Percentiles rank a stretch among this genome's conserved stretches.
These are phyloP conservation scores for Tylopilus sp. DNA, from an alignment of 1,284 basidiomycete species.

Conservation along the genomic window DNA sequence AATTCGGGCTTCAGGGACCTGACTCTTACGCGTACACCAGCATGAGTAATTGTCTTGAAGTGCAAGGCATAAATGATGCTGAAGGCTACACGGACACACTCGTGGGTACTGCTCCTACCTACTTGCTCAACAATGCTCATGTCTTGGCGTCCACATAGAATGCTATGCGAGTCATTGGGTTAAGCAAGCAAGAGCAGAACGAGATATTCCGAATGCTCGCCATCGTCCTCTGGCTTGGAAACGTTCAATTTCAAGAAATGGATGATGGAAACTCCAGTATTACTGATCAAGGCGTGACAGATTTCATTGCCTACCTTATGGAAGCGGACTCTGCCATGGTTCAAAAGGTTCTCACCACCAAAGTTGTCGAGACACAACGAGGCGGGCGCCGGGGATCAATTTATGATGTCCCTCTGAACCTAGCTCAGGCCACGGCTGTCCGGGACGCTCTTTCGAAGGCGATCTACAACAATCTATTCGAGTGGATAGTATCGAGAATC, in stretches of 20 bases:
- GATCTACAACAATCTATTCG: slow-evolving; percentile 97
- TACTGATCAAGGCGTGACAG: slow-evolving; percentile 83
- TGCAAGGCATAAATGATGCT: slow-evolving; percentile 86
- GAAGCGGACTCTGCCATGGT: slow-evolving; percentile 77
- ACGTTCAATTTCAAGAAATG: slow-evolving; percentile 84
- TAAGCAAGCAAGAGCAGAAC: slow-evolving; percentile 79
- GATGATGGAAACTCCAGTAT: slow-evolving; percentile 87
- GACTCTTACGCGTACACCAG: slow-evolving; percentile 95
- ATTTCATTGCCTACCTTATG: slow-evolving; percentile 94
- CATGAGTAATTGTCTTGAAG: slow-evolving; percentile 86
- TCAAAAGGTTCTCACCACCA: slow-evolving; percentile 81
- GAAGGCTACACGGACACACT: slow-evolving; percentile 87
- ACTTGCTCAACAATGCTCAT: slow-evolving; percentile 11
- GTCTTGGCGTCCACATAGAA: slow-evolving; percentile 43
- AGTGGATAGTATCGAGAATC: slow-evolving; percentile 97
- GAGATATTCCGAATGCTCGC: slow-evolving; percentile 95
- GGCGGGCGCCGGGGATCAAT: slow-evolving; percentile 91
- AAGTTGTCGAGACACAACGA: slow-evolving; percentile 89
- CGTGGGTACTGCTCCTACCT: slow-evolving; percentile 41
- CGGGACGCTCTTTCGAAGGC: slow-evolving; percentile 94
- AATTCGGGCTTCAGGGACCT: slow-evolving; percentile 94
- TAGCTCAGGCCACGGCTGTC: slow-evolving; percentile 83
- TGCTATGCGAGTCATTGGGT: slow-evolving; percentile 92
- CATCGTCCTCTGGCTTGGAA: slow-evolving; percentile 93
- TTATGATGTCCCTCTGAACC: slow-evolving; percentile 95